phyloP scores from a whole-genome alignment of 805 yeast species.

The Metschnikowia amazonensis region DNA sequence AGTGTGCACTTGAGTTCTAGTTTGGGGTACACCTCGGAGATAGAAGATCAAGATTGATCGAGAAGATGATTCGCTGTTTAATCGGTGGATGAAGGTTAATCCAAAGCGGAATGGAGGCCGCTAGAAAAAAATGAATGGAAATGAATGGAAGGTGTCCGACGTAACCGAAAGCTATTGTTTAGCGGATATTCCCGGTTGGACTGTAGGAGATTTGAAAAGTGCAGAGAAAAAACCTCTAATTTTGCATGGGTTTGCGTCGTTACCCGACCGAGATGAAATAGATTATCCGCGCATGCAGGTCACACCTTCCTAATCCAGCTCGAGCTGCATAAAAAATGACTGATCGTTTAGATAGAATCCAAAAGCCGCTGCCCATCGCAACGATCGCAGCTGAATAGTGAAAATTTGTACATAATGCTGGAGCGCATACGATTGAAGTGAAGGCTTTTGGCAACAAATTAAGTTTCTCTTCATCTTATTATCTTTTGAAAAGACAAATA shows the following conservation, averaged over 20 bases:
- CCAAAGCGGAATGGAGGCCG: neutral
- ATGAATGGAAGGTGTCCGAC: neutral
- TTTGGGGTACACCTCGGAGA: neutral
- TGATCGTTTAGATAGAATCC: slow-evolving; percentile 17
- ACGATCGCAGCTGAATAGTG: neutral
- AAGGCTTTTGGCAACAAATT: no score
- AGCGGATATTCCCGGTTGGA: neutral
- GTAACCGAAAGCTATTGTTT: neutral
- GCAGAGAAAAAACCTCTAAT: slow-evolving; percentile 7
- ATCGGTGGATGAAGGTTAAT: neutral
- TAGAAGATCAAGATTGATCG: neutral
- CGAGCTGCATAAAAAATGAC: slow-evolving; percentile 7
- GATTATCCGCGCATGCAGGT: slow-evolving; percentile 16
- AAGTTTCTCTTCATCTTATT: no score
- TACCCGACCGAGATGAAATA: slow-evolving; percentile 21
- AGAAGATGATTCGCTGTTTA: neutral
- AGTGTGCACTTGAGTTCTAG: neutral
- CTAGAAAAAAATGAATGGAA: neutral
- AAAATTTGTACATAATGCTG: no score
- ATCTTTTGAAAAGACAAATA: no score
- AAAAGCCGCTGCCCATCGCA: neutral
- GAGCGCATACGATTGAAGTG: no score
- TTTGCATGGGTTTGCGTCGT: slow-evolving; percentile 14
- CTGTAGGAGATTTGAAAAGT: neutral
- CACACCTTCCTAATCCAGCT: slow-evolving; percentile 7